Evolutionary conservation across 805 yeast species (phyloP).

Genomic region (Zygoascus biomembranicola): DNA sequence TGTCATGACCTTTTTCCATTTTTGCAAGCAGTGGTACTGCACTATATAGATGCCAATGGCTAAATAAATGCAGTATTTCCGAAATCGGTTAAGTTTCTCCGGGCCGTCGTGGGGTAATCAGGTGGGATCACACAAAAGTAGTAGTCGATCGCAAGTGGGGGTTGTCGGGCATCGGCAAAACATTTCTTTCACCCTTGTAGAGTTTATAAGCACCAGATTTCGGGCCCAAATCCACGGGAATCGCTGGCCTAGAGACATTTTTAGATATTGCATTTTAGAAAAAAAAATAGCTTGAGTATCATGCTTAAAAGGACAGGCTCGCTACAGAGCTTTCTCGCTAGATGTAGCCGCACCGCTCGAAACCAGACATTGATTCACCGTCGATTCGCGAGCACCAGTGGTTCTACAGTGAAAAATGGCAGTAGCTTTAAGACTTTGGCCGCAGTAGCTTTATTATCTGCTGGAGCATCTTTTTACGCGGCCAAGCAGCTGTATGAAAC

Average conservation of each 20-base stretch:
- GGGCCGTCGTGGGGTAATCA: background rate
- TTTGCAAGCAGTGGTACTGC: no score
- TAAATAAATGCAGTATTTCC: background rate
- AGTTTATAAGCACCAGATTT: no score
- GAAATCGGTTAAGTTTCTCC: background rate
- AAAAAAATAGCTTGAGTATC: no score
- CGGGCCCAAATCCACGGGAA: no score
- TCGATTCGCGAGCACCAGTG: background rate
- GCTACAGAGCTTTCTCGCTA: background rate
- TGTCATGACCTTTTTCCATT: no score
- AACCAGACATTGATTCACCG: background rate
- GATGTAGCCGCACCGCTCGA: background rate
- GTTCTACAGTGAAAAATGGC: background rate
- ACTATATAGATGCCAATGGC: background rate
- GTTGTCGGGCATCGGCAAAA: no score
- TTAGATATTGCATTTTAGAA: no score
- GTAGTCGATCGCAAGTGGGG: background rate
- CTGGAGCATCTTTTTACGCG: constrained; percentile 1
- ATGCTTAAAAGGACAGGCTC: background rate
- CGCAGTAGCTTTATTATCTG: background rate
- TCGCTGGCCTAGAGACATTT: no score
- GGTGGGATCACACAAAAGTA: background rate
- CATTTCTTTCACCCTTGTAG: no score
- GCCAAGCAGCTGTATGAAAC: constrained; percentile 1
- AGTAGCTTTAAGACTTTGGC: background rate